phyloP scores from a whole-genome alignment of 176 grass and related monocot genomes.

The Bothriochloa decipiens region DNA sequence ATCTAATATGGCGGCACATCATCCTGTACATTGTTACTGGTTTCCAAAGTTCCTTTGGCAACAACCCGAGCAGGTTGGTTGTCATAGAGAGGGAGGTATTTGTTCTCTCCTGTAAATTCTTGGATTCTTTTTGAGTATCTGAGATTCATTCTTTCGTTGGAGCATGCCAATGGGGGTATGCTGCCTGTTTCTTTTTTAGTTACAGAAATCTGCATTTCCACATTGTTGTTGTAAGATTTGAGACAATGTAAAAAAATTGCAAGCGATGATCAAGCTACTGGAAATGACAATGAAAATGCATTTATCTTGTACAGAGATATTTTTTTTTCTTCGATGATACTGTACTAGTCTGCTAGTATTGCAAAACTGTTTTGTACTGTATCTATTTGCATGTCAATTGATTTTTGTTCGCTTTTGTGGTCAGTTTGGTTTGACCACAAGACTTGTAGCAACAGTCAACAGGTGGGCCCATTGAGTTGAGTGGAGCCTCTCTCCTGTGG shows the following conservation, averaged over 20 bases:
- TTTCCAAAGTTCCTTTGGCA: conserved; percentile 17
- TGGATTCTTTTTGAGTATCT: background rate
- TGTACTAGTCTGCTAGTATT: background rate
- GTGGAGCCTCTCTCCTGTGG: no score
- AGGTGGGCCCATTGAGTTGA: no score
- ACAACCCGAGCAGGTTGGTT: background rate
- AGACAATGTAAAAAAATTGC: conserved; percentile 15
- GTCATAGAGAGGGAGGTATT: conserved; percentile 19
- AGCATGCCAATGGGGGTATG: conserved; percentile 31
- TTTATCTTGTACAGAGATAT: background rate
- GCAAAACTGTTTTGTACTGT: background rate
- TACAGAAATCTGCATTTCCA: conserved; percentile 39
- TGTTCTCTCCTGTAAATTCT: conserved; percentile 47
- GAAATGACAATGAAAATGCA: background rate
- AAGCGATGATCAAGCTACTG: background rate
- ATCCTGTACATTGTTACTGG: conserved; percentile 41
- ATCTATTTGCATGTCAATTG: background rate
- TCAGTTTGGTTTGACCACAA: background rate
- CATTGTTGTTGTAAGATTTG: conserved; percentile 6
- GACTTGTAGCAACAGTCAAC: no score
- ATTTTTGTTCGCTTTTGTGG: background rate
- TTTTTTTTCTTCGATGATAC: background rate
- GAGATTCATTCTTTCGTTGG: conserved; percentile 33
- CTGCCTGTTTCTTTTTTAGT: background rate
- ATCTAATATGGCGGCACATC: background rate